phyloP scores from a whole-genome alignment of 1,284 basidiomycete species.

The Macrocystidia cucumis region DNA sequence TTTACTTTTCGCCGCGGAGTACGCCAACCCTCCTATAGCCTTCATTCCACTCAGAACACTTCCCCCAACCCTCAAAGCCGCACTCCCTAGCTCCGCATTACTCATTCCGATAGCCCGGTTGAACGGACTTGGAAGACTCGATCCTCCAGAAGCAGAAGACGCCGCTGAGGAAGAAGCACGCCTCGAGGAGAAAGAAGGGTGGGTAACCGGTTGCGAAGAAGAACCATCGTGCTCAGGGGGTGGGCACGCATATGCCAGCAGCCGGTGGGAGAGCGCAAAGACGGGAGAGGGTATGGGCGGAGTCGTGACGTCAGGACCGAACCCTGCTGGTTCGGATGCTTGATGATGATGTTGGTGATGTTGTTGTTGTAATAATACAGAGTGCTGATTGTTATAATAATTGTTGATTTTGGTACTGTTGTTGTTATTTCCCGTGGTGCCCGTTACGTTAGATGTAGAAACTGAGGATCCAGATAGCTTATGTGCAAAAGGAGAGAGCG shows the following conservation, averaged over 20 bases:
- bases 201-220: conserved; percentile 12
- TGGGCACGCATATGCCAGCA: conserved; percentile 53
- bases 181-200: conserved; percentile 12
- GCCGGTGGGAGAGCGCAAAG: conserved; percentile 53
- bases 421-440: conserved; percentile 7
- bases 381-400: too few relatives aligned
- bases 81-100: conserved; percentile 40
- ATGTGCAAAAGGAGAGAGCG: conserved; percentile 31
- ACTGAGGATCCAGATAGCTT: neutral
- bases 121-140: conserved; percentile 17
- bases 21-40: conserved; percentile 55
- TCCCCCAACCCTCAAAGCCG: conserved; percentile 52
- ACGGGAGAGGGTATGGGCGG: conserved; percentile 28
- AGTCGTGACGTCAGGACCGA: conserved; percentile 11
- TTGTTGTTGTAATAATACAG: conserved; percentile 11
- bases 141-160: conserved; percentile 13
- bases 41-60: conserved; percentile 58
- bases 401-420: conserved; percentile 7
- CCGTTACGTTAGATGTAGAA: neutral
- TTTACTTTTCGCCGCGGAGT: conserved; percentile 35
- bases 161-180: conserved; percentile 14
- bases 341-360: conserved; percentile 9
- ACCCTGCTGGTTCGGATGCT: conserved; percentile 11
- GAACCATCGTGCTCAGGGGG: conserved; percentile 19
- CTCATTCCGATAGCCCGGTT: conserved; percentile 15